Evolutionary conservation across 805 yeast genomes (phyloP), one percentile per base, ranked within the genome.

Genomic region (Yarrowia sp.): DNA sequence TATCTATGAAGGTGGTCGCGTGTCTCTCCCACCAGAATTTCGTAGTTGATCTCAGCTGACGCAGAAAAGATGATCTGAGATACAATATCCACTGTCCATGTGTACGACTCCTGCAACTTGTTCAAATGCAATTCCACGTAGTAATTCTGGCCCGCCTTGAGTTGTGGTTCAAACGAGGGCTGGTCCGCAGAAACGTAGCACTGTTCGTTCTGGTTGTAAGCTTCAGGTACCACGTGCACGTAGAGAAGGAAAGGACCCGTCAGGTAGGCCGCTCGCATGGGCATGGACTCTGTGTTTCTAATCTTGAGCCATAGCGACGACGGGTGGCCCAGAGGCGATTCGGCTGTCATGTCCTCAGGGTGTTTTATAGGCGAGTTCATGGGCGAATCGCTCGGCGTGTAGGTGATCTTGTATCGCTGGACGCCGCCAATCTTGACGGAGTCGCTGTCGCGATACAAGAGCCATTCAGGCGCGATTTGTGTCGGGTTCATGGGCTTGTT

Each of bases 171-270:
- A 71, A 80, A 85, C 66, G 73, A 69, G 2, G 80, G 79, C 66
- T 75, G 77, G 39, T 75, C 78, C 0, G 75, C 74, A n/a, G 83
- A 72, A 1, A 76, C 73, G 30, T 73, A 76, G 36, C 78, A 79
- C 53, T 79, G 76, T 66, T 80, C 75, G 46, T 82, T 76, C 67
- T 84, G 87, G 69, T 85, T 79, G 75, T 87, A 95, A 44, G 87
- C 89, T 12, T 77, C 80, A 0, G 94, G 87, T 53, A 87, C 81
- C 60, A 95, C 86, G 76, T 94, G 98, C 24, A 88, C 90, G 73
- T 95, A 95, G 7, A 95, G 78, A 2, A 91, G 82, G 74, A 87
- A 94, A 0, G 99, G 99, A 0, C 98, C 99, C 0, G 93, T 88
- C 52, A 95, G 77, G 73, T 88, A 91, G 1, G 97, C 90, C 0